A percentile compares a stretch with the other conserved stretches of the same genome.
Conservation (phyloP, 2,329 filamentous ascomycete species). For the Exophiala sp. region DNA sequence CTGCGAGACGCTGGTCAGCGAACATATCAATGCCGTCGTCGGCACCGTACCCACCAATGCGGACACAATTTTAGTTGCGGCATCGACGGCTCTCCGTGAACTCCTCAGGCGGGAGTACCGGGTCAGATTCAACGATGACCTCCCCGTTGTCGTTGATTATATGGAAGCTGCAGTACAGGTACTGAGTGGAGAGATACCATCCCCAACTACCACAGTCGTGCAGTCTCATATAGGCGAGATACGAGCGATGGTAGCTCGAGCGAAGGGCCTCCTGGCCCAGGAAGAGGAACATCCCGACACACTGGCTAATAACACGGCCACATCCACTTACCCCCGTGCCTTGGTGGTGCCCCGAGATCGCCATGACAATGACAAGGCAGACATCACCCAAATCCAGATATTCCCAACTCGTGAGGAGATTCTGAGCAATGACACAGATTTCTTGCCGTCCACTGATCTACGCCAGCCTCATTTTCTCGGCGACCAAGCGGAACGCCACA, state of each 20-base stretch:
- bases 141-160: constrained; percentile 24
- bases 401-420: constrained; percentile 63
- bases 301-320: not conserved
- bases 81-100: constrained; percentile 25
- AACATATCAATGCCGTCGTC: constrained; percentile 9
- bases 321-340: constrained; percentile 3
- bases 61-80: constrained; percentile 21
- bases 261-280: constrained; percentile 3
- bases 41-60: constrained; percentile 11
- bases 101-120: constrained; percentile 23
- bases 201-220: constrained; percentile 24
- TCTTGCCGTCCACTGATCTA: constrained; percentile 50
- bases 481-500: constrained; percentile 45
- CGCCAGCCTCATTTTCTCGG: constrained; percentile 39
- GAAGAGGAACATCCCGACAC: constrained; percentile 4
- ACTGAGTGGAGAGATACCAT: constrained; percentile 1
- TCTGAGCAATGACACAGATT: constrained; percentile 47
- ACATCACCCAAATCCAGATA: constrained; percentile 58
- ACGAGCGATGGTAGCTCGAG: constrained; percentile 14
- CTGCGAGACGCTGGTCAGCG: constrained; percentile 14
- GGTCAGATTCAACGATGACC: constrained; percentile 26
- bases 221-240: constrained; percentile 8
- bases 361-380: constrained; percentile 64
- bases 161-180: no score
- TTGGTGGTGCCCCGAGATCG: constrained; percentile 27